Evolutionary conservation across 495 filamentous ascomycete species (phyloP).

Genomic region (Durotheca rogersii): DNA sequence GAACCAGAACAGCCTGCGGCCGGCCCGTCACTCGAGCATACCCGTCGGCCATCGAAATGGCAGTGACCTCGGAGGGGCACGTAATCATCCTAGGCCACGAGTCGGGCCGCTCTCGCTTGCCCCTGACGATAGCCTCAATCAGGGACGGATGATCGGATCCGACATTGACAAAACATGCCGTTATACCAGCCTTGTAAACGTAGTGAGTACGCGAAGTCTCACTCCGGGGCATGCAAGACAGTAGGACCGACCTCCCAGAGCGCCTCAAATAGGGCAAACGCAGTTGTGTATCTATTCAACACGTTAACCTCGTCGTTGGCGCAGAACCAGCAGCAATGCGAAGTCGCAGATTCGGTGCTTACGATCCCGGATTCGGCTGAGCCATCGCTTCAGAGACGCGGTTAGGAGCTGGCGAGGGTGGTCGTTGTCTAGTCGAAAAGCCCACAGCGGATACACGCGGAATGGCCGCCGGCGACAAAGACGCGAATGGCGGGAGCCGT

Average conservation of each 20-base stretch:
- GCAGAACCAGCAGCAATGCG: too few relatives aligned
- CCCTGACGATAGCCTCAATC: constrained; percentile 94
- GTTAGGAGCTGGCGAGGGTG: too few relatives aligned
- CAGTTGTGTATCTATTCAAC: constrained; percentile 52
- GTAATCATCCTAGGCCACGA: constrained; percentile 86
- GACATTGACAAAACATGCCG: constrained; percentile 86
- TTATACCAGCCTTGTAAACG: constrained; percentile 58
- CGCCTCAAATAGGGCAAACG: constrained; percentile 89
- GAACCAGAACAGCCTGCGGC: constrained; percentile 89
- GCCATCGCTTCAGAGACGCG: too few relatives aligned
- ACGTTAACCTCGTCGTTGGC: too few relatives aligned
- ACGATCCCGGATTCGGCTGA: too few relatives aligned
- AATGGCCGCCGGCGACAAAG: too few relatives aligned
- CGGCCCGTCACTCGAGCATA: constrained; percentile 84
- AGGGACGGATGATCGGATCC: constrained; percentile 90
- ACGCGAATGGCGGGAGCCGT: too few relatives aligned
- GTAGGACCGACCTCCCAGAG: constrained; percentile 88
- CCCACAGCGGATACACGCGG: too few relatives aligned
- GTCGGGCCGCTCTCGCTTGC: constrained; percentile 61
- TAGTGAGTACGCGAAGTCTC: too few relatives aligned
- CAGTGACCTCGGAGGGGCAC: constrained; percentile 91
- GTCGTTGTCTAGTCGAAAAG: too few relatives aligned
- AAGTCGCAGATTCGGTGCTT: too few relatives aligned
- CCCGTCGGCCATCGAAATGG: constrained; percentile 94
- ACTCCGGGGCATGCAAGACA: too few relatives aligned